Base-by-base conservation (phyloP, 2,329 filamentous ascomycete species). In the Fusarium falciforme region DNA sequence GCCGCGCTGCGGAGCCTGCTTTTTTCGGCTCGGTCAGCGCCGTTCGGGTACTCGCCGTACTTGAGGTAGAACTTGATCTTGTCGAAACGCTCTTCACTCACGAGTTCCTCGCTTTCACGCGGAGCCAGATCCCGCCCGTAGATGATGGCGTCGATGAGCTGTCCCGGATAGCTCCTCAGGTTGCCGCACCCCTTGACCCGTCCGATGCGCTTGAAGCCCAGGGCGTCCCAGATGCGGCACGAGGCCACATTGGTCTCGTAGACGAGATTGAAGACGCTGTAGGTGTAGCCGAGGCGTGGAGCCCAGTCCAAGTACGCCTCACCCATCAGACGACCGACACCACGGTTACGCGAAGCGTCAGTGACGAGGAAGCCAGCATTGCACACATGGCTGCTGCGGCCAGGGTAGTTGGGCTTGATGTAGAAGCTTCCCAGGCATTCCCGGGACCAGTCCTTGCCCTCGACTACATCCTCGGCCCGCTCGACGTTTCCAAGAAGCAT, bases 61-160 rank as follows among this genome's bases (percentile, higher is more conserved):
- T 97, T 97, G 80, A 98, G 91, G 84, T 98, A 98, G 87, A 94
- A 98, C 80, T 95, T 93, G 82, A 98, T 98, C 88, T 98, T 98
- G 87, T 98, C 96, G 87, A 98, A 98, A 77, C 96, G 94, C 85
- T 98, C 95, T 87, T 98, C 95, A 83, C 93, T 95, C 78, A 96
- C 93, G 81, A 94, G 92, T 82, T 96, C 94, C 81, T 96, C 94
- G 78, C 89, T 89, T 78, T 94, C 92, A 68, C 81, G 82, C 54
- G 81, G 81, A 17, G 84, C 85, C 70, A 91, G 84, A 77, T 92
- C 90, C 63, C 90, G 88, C 36, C 95, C 95, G 83, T 93, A 94
- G 71, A 94, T 93, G 81, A 94, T 93, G 79, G 92, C 93, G 83
- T 94, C 92, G 70, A 94, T 89, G 70, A 92, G 87, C 73, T 91